Base-by-base conservation (phyloP, 192 early-diverging fungal genomes). In the Dissophora ornata region DNA sequence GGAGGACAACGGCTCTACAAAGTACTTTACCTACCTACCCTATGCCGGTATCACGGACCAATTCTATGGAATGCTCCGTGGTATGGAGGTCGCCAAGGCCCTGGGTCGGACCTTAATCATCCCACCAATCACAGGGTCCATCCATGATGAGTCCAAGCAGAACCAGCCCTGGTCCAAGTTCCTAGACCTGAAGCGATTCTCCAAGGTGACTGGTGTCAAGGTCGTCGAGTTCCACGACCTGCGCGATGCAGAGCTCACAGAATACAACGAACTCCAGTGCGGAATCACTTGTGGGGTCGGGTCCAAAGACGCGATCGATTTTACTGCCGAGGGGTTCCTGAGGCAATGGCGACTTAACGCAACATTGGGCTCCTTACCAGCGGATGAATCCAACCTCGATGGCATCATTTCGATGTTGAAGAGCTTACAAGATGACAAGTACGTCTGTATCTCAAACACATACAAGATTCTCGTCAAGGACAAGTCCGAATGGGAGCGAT, bases 141-240 rank as follows among this genome's bases (percentile, higher is more conserved):
- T 52, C 38, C 53, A 63, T 12, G 69, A 71, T 21, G 63, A 62
- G 55, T 48, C 45, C 10, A 63, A 63, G 32, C 60, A 57, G 21
- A 49, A 62, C 25, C 69, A 71, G 28, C 69, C 69, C 5, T 71
- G 69, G 69, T 71, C 69, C 7, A 57, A 57, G 24, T 71, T 63
- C 30, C 38, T 71, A 16, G 60, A 71, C 41, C 55, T 71, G 15
- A 34, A 71, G 9, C 41, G 30, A 19, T 62, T 71, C 30, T 44
- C 44, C 19, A 21, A 54, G 10, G 9, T 51, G 25, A 62, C 59
- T 15, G 60, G 55, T 0, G 26, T 49, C 59, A 62, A 63, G 12
- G 54, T 71, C 30, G 47, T 71, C 26, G 69, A 71, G 40, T 22
- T 63, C n/a, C 69, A 71, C 29, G 53, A 71, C 21, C 22, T 71